These are phyloP conservation scores for Filobasidium uniguttulatum DNA, from an alignment of 1,284 basidiomycete genomes.

Conservation along the genomic window DNA sequence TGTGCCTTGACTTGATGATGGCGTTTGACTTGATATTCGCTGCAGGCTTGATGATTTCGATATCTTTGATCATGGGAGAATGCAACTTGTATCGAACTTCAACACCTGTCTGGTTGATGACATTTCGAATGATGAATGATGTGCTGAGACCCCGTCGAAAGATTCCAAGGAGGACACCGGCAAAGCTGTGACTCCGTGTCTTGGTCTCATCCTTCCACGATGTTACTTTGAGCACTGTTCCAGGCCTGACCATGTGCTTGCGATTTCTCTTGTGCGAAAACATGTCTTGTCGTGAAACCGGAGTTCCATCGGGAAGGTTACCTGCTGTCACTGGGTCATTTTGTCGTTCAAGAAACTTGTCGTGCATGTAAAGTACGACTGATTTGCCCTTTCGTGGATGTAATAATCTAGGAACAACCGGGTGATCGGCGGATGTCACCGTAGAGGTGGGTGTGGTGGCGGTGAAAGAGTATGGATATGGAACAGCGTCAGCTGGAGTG, in stretches of 20 bases:
- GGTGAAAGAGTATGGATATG: constrained; percentile 62
- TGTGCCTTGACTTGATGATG: constrained; percentile 26
- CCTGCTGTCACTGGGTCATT: constrained; percentile 59
- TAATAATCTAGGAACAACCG: constrained; percentile 37
- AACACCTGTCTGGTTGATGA: constrained; percentile 73
- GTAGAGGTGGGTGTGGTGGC: constrained; percentile 47
- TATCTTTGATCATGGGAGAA: constrained; percentile 70
- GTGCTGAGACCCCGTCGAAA: constrained; percentile 69
- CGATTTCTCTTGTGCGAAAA: too few species aligned
- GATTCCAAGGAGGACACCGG: constrained; percentile 69
- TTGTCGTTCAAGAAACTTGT: constrained; percentile 47
- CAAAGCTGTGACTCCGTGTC: constrained; percentile 60
- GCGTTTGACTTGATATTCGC: constrained; percentile 24
- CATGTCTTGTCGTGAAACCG: constrained; percentile 57
- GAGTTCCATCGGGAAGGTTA: constrained; percentile 48
- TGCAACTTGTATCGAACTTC: constrained; percentile 79
- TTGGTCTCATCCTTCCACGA: constrained; percentile 37
- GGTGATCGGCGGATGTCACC: constrained; percentile 34
- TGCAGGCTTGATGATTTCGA: constrained; percentile 48
- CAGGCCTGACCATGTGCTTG: constrained; percentile 60
- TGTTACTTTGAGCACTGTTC: constrained; percentile 64
- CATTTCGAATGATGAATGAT: constrained; percentile 67
- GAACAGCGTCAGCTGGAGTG: constrained; percentile 13
- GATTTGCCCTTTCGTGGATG: constrained; percentile 51
- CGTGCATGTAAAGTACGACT: constrained; percentile 59